phyloP scores from a whole-genome alignment of 164 flowering plant species.

The Pachysandra terminalis region DNA sequence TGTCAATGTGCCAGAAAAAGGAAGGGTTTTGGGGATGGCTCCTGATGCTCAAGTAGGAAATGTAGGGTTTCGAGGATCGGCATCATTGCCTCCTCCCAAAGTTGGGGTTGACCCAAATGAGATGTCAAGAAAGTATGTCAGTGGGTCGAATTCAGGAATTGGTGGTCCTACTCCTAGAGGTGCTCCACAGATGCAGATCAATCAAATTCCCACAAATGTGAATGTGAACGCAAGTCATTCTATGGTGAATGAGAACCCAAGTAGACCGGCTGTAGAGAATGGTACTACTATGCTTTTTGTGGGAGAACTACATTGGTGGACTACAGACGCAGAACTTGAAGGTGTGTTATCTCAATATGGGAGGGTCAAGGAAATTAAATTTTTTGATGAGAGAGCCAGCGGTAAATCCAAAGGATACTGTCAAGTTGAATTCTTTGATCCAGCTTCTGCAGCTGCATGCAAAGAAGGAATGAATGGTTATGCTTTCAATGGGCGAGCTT shows the following conservation, averaged over 20 bases:
- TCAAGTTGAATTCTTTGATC: constrained; percentile 69
- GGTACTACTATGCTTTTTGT: constrained; percentile 64
- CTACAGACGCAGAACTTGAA: constrained; percentile 77
- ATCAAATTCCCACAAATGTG: constrained; percentile 18
- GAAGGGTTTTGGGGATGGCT: constrained; percentile 25
- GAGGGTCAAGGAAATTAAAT: constrained; percentile 61
- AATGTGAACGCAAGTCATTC: constrained; percentile 31
- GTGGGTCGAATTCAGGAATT: constrained; percentile 29
- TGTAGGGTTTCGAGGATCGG: constrained; percentile 45
- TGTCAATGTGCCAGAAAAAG: constrained; percentile 28
- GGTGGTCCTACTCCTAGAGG: constrained; percentile 36
- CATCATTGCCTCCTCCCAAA: constrained; percentile 31
- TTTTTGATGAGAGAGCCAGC: constrained; percentile 74
- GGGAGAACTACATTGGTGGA: constrained; percentile 82
- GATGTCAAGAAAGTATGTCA: constrained; percentile 25
- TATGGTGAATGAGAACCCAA: constrained; percentile 30
- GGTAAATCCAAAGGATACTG: constrained; percentile 82
- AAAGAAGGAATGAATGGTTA: constrained; percentile 70
- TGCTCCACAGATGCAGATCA: constrained; percentile 26
- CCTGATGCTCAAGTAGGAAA: constrained; percentile 36
- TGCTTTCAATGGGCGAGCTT: constrained; percentile 63
- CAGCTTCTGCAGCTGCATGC: constrained; percentile 57
- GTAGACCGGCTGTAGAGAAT: constrained; percentile 38
- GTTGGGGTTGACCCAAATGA: constrained; percentile 35
- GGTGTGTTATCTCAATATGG: constrained; percentile 55